A percentile compares a stretch with the other conserved stretches of the same genome.
Conservation (phyloP, 1,139 yeast genomes). For the Taiozyma sp. region DNA sequence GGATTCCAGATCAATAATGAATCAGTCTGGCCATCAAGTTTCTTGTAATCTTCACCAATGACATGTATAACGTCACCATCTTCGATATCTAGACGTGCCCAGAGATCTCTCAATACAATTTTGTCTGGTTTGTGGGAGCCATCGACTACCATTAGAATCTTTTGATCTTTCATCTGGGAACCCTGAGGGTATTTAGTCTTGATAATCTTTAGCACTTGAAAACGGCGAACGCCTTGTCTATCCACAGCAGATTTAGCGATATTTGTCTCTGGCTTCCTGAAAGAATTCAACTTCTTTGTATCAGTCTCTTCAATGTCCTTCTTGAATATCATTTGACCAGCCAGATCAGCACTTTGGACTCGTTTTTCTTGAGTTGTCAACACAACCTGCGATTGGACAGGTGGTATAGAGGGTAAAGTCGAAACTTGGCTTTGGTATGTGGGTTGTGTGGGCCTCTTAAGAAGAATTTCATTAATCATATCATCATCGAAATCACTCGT, state of each 20-base stretch:
- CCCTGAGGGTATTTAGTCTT: slow-evolving; percentile 31
- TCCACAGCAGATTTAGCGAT: slow-evolving; percentile 41
- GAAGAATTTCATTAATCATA: slow-evolving; percentile 3
- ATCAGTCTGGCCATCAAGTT: slow-evolving; percentile 51
- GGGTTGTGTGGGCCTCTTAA: neutral
- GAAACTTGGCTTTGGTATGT: neutral
- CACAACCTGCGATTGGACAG: neutral
- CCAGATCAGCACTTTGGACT: slow-evolving; percentile 23
- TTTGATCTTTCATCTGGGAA: slow-evolving; percentile 36
- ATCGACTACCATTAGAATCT: slow-evolving; percentile 45
- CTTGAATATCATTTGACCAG: slow-evolving; percentile 29
- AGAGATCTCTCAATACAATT: slow-evolving; percentile 46
- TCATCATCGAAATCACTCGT: slow-evolving; percentile 9
- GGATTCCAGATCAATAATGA: slow-evolving; percentile 79
- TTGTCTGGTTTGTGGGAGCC: slow-evolving; percentile 30
- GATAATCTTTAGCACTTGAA: slow-evolving; percentile 38
- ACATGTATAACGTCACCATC: slow-evolving; percentile 57
- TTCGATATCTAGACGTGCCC: slow-evolving; percentile 39
- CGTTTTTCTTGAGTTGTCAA: slow-evolving; percentile 20
- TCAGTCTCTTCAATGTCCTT: slow-evolving; percentile 30
- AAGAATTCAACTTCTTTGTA: slow-evolving; percentile 11
- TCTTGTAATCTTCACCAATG: slow-evolving; percentile 31
- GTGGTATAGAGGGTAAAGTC: neutral
- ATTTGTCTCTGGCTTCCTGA: slow-evolving; percentile 19
- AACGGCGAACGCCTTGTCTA: slow-evolving; percentile 46